Evolutionary conservation across 1,139 yeast species (phyloP), one percentile per base, ranked within the genome.

Genomic region (Pichia cactophila): DNA sequence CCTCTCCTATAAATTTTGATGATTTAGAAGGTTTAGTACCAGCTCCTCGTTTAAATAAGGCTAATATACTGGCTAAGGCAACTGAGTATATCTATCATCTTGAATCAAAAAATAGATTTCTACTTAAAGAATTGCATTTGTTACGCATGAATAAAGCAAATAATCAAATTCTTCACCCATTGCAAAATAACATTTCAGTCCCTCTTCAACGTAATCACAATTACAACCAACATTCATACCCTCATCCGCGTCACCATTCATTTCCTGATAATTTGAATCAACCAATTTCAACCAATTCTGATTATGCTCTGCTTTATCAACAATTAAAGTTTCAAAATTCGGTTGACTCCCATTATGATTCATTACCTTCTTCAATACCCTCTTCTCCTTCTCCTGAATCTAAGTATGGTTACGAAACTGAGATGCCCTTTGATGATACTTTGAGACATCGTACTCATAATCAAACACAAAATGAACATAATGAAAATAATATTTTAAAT

Each of bases 81-180:
- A 86, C 94, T 2, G 97, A 89, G 65, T 90, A 89, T 62, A 89
- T 90, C 59, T 75, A 78, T 58, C 96, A 89, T 66, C 73, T 90
- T 62, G 95, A 89, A 62, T 67, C 69, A 48, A 84, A 85, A 59
- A 87, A 87, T 63, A 76, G 73, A 2, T 58, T 68, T 17, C 70
- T 86, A 57, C 70, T 67, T 54, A 70, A 72, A 49, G 90, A 86
- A 59, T 49, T 64, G n/a, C 48, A 52, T 39, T 23, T 49, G 3
- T 28, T 51, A n/a, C 48, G 46, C 26, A 54, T 50, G 6, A 39
- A 48, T 45, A 31, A 31, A 10, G 4, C 35, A 31, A 31, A 31
- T 28, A 28, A 28, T 28, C 31, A 28, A 9, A 9, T 28, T 8
- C 10, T 5, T 6, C 11, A 5, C 3, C 31, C 7, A 8, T 28